A percentile compares a stretch with the other conserved stretches of the same genome.
Conservation (phyloP, 345 rosid species). For the Physaria fendleri region DNA sequence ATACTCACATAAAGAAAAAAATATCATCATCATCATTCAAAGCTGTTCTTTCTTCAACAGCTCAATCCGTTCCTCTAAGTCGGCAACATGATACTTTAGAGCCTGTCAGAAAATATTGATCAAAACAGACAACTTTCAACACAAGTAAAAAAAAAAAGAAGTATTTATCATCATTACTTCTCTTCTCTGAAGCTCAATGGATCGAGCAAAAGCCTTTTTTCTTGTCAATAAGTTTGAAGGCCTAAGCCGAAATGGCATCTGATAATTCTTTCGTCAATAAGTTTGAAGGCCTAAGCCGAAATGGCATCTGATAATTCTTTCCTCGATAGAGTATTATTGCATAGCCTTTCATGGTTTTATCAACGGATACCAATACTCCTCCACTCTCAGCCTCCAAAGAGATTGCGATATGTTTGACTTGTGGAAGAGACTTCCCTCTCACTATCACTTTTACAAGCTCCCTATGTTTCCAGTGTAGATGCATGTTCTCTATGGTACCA, state of each 20-base stretch:
- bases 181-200: conserved; percentile 87
- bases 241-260: conserved; percentile 44
- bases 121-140: background rate
- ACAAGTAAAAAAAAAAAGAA: too few species aligned
- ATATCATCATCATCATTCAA: too few species aligned
- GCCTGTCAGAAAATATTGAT: conserved; percentile 44
- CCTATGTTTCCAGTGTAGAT: conserved; percentile 86
- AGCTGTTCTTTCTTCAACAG: conserved; percentile 41
- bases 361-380: conserved; percentile 76
- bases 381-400: conserved; percentile 91
- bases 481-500: conserved; percentile 90
- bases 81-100: conserved; percentile 61
- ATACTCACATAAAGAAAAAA: too few species aligned
- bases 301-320: conserved; percentile 68
- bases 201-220: conserved; percentile 74
- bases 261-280: conserved; percentile 77
- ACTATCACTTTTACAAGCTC: conserved; percentile 81
- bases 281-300: conserved; percentile 51
- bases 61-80: conserved; percentile 54
- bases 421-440: conserved; percentile 52
- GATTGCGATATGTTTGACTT: conserved; percentile 75
- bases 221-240: conserved; percentile 71
- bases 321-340: conserved; percentile 79
- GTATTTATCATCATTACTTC: conserved; percentile 53
- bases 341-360: conserved; percentile 69